A percentile compares a stretch with the other conserved stretches of the same genome.
These are phyloP conservation scores for Mycena olivaceomarginata DNA, from an alignment of 768 basidiomycete genomes.

Conservation along the genomic window DNA sequence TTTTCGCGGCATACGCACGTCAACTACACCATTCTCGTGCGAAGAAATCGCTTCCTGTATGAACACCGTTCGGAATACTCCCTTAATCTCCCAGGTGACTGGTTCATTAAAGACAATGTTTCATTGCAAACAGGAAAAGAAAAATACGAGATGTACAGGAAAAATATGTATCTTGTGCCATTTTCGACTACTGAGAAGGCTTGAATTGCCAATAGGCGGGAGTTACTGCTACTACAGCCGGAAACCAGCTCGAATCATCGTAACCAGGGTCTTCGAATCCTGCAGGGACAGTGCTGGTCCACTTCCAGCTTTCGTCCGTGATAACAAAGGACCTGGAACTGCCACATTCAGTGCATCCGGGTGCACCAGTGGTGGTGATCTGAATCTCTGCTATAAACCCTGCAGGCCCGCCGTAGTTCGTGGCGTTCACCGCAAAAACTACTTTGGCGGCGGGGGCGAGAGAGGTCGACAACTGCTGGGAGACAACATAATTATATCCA, in stretches of 20 bases:
- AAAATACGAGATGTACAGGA: too few relatives aligned
- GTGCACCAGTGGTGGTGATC: slow-evolving; percentile 34
- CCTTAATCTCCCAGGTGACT: too few relatives aligned
- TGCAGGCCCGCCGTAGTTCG: slow-evolving; percentile 35
- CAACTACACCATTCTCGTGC: too few relatives aligned
- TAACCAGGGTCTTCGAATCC: slow-evolving; percentile 37
- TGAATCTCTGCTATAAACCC: slow-evolving; percentile 45
- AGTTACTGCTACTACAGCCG: slow-evolving; percentile 42
- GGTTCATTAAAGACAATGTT: too few relatives aligned
- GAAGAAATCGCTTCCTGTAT: too few relatives aligned
- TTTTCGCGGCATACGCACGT: too few relatives aligned
- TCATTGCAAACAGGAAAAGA: too few relatives aligned
- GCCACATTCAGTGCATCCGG: slow-evolving; percentile 7
- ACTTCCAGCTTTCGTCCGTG: slow-evolving; percentile 50
- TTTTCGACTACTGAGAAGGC: too few relatives aligned
- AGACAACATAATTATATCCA: slow-evolving; percentile 30
- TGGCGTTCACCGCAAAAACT: slow-evolving; percentile 44
- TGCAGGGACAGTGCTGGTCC: slow-evolving; percentile 35
- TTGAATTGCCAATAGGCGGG: too few relatives aligned
- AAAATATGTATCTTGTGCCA: too few relatives aligned
- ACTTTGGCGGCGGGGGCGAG: slow-evolving; percentile 33
- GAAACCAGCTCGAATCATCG: slow-evolving; percentile 48
- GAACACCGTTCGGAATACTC: too few relatives aligned
- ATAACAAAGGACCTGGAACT: slow-evolving; percentile 44
- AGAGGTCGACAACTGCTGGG: slow-evolving; percentile 42